phyloP scores from a whole-genome alignment of 192 early-diverging fungal species.

The Backusella macrospora region DNA sequence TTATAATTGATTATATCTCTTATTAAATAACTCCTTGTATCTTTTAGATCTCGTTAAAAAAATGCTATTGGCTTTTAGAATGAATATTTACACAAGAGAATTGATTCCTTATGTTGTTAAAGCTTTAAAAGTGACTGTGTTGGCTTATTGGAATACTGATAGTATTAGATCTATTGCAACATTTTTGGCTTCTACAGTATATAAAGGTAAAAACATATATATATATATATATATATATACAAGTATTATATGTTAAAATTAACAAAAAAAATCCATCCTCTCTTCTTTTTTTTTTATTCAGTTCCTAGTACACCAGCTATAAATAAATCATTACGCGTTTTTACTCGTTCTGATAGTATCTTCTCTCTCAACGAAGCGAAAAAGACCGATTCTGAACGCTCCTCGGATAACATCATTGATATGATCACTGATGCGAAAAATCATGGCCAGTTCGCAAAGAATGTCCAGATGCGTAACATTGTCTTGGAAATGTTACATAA shows the following conservation, averaged over 20 bases:
- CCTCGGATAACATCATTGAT: background rate
- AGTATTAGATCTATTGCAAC: conserved; percentile 62
- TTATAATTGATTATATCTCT: background rate
- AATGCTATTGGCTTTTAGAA: conserved; percentile 58
- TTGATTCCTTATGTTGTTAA: conserved; percentile 53
- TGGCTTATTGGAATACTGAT: conserved; percentile 59
- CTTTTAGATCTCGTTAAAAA: conserved; percentile 61
- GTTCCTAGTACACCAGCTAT: background rate
- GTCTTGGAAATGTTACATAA: conserved; percentile 69
- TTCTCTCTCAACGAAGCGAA: background rate
- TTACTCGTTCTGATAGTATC: background rate
- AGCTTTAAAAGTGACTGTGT: conserved; percentile 56
- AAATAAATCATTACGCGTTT: background rate
- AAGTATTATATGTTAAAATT: background rate
- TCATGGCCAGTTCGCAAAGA: background rate
- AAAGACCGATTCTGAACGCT: conserved; percentile 7
- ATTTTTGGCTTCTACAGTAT: conserved; percentile 62
- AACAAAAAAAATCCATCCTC: background rate
- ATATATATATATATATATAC: background rate
- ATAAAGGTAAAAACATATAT: conserved; percentile 56
- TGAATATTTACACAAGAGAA: conserved; percentile 57
- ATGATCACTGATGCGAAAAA: background rate
- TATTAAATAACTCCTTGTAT: background rate
- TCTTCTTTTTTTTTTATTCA: background rate
- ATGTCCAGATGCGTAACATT: conserved; percentile 36